Evolutionary conservation across 805 yeast species (phyloP).

Genomic region (Schwanniomyces polymorphus): DNA sequence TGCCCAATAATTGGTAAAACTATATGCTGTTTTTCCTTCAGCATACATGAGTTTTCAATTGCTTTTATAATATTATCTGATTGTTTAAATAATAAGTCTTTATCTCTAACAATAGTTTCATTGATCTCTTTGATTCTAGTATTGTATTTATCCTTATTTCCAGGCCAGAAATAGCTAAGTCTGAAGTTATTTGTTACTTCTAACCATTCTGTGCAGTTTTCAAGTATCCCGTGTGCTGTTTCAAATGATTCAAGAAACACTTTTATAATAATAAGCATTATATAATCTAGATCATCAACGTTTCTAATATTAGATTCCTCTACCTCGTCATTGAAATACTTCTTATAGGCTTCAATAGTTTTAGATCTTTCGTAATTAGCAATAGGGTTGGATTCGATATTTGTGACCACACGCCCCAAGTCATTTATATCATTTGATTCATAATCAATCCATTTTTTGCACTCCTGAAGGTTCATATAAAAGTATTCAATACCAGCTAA

Average conservation of each 20-base stretch:
- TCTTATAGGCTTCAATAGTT: conserved; percentile 1
- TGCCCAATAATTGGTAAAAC: conserved; percentile 3
- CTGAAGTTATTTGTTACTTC: conserved; percentile 28
- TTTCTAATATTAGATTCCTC: conserved; percentile 7
- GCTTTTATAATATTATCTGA: conserved; percentile 5
- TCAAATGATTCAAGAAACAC: conserved; percentile 16
- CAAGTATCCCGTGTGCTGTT: conserved; percentile 15
- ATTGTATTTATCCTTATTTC: conserved; percentile 7
- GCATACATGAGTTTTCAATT: neutral
- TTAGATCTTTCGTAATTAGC: conserved; percentile 1
- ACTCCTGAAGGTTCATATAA: conserved; percentile 26
- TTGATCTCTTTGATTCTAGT: conserved; percentile 14
- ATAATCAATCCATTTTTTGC: conserved; percentile 19
- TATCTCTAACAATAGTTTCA: conserved; percentile 11
- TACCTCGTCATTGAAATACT: neutral
- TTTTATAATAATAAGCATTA: conserved; percentile 18
- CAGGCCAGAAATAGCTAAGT: conserved; percentile 13
- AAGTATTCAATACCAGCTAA: conserved; percentile 25
- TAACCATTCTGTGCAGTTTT: conserved; percentile 22
- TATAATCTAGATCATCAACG: conserved; percentile 23
- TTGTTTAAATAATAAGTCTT: conserved; percentile 7
- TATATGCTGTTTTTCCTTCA: neutral
- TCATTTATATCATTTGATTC: conserved; percentile 8
- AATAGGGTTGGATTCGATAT: neutral
- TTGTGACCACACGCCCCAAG: neutral